Conservation (phyloP, 495 filamentous ascomycete genomes). For the Penicillium manginii region DNA sequence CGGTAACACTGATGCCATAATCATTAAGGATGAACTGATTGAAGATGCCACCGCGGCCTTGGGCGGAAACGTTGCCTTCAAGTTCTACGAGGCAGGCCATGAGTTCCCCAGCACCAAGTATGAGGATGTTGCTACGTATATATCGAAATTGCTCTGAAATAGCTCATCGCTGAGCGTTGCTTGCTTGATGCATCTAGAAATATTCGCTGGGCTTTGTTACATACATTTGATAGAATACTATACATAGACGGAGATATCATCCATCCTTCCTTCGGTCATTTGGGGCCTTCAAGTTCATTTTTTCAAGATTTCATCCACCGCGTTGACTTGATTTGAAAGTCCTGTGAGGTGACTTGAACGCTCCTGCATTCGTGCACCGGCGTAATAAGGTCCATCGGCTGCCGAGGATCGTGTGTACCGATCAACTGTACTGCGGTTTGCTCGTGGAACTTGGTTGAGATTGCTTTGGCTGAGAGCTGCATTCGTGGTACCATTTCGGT, state of each 20-base stretch:
- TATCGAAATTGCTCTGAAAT: constrained; percentile 42
- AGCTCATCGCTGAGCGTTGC: background rate
- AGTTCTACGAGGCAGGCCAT: constrained; percentile 57
- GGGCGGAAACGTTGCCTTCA: constrained; percentile 51
- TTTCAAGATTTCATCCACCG: constrained; percentile 40
- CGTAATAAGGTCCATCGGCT: constrained; percentile 46
- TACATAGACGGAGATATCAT: constrained; percentile 34
- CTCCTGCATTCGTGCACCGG: constrained; percentile 36
- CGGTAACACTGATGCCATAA: constrained; percentile 56
- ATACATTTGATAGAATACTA: constrained; percentile 17
- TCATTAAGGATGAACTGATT: constrained; percentile 60
- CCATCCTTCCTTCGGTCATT: background rate
- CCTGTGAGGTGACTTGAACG: constrained; percentile 37
- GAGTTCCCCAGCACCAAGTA: constrained; percentile 60
- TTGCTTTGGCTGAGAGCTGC: constrained; percentile 36
- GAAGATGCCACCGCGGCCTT: constrained; percentile 55
- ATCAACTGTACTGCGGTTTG: constrained; percentile 32
- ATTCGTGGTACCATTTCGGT: constrained; percentile 22
- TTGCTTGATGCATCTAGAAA: constrained; percentile 9
- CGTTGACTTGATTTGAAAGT: constrained; percentile 40
- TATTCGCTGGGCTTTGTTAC: constrained; percentile 7
- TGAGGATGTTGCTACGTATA: constrained; percentile 52
- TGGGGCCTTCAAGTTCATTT: background rate
- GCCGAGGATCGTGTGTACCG: constrained; percentile 37
- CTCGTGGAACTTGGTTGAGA: constrained; percentile 35